These are phyloP conservation scores for Kodamaea derodonti DNA, from an alignment of 1,139 yeast species.

Conservation along the genomic window DNA sequence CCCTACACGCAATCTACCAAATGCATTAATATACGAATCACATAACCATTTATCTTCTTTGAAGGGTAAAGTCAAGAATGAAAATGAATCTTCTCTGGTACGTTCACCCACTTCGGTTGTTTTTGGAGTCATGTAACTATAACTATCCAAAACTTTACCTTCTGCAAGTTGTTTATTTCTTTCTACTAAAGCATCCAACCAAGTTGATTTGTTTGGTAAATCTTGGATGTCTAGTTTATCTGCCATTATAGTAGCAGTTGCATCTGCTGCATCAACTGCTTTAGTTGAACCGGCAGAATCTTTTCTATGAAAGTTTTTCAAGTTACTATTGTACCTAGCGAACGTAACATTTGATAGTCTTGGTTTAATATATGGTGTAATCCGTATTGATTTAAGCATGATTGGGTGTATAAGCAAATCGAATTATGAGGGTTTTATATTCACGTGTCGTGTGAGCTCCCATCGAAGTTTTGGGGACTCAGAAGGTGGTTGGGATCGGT, in stretches of 20 bases:
- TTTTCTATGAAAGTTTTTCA: slow-evolving; percentile 29
- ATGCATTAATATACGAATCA: slow-evolving; percentile 84
- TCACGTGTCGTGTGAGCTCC: no score
- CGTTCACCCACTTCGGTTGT: slow-evolving; percentile 69
- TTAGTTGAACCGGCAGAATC: slow-evolving; percentile 37
- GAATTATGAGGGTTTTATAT: not conserved
- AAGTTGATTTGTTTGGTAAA: slow-evolving; percentile 60
- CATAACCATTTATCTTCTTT: slow-evolving; percentile 79
- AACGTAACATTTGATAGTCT: not conserved
- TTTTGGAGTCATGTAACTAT: slow-evolving; percentile 67
- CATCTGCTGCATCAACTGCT: slow-evolving; percentile 64
- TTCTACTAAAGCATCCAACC: slow-evolving; percentile 82
- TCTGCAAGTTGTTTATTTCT: slow-evolving; percentile 65
- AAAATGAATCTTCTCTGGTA: slow-evolving; percentile 72
- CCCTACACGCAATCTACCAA: slow-evolving; percentile 85
- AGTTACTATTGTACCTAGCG: not conserved
- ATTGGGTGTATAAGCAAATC: no score
- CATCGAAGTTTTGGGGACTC: no score
- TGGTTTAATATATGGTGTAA: not conserved
- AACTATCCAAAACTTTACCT: slow-evolving; percentile 69
- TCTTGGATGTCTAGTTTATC: slow-evolving; percentile 40
- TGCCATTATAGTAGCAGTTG: slow-evolving; percentile 59
- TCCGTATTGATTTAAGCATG: no score
- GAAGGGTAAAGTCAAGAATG: slow-evolving; percentile 72
- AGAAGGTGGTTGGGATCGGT: no score